Evolutionary conservation across 192 early-diverging fungal genomes (phyloP), one percentile per base, ranked within the genome.

Genomic region (Coemansia sp.): DNA sequence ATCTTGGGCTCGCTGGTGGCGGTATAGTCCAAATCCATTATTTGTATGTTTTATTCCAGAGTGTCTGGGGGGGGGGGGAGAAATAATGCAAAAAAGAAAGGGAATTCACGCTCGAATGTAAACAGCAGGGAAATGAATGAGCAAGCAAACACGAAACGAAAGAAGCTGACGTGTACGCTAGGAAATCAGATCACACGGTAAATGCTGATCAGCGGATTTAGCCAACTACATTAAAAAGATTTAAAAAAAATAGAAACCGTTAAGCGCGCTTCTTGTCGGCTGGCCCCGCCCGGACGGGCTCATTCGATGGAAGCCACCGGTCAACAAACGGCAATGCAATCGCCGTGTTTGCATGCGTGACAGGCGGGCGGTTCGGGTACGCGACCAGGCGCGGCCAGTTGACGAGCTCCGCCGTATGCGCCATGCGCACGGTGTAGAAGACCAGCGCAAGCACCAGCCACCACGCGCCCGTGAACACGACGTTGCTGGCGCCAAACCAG

Each of bases 1-100:
- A 93, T 91, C 86, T 98, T 98, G 59, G 70, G 71, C 60, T 78
- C 75, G 61, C 68, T 78, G 46, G 65, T 54, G 44, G 65, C 49
- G 44, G 54, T 51, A 46, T 65, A 1, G 50, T 77, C 69, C 30
- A 67, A 57, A 43, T 78, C 75, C 69, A 65, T 78, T 35, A 38
- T 66, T 44, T 44, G 14, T 40, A 40, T n/a, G n/a, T n/a, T n/a
- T n/a, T n/a, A n/a, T n/a, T n/a, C n/a, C n/a, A n/a, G n/a, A n/a
- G n/a, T n/a, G n/a, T n/a, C n/a, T n/a, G n/a, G n/a, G n/a, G n/a
- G n/a, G n/a, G n/a, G n/a, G n/a, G n/a, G n/a, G n/a, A n/a, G n/a
- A n/a, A n/a, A n/a, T n/a, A n/a, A n/a, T n/a, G n/a, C n/a, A n/a
- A n/a, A n/a, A n/a, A n/a, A n/a, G n/a, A n/a, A n/a, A n/a, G n/a